phyloP scores from a whole-genome alignment of 148 eudicot genomes.

The Drosera capensis region DNA sequence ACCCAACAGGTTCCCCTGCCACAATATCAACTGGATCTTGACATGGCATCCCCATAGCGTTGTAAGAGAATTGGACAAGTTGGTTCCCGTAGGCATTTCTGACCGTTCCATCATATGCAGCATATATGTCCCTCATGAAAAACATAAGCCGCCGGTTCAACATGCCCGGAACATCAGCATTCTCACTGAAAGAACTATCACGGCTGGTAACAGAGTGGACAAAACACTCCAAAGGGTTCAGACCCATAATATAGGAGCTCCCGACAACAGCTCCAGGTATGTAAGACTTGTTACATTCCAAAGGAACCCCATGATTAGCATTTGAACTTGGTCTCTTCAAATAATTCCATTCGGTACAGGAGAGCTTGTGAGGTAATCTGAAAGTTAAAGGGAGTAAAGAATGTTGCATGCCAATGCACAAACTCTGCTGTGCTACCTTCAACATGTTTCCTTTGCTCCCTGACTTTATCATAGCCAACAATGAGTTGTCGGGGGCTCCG shows the following conservation, averaged over 20 bases:
- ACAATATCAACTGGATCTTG: slow-evolving; percentile 12
- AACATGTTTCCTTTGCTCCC: slow-evolving; percentile 76
- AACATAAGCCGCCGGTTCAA: slow-evolving; percentile 49
- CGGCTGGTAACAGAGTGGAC: slow-evolving; percentile 68
- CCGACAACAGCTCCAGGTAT: slow-evolving; percentile 59
- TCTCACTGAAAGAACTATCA: slow-evolving; percentile 75
- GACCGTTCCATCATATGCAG: slow-evolving; percentile 79
- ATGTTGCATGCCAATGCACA: slow-evolving; percentile 84
- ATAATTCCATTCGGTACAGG: slow-evolving; percentile 68
- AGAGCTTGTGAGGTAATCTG: slow-evolving; percentile 48
- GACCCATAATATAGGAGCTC: slow-evolving; percentile 50
- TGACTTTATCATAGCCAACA: slow-evolving; percentile 66
- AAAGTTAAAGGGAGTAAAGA: slow-evolving; percentile 57
- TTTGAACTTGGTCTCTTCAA: slow-evolving; percentile 21
- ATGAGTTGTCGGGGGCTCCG: slow-evolving; percentile 36
- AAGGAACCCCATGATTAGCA: slow-evolving; percentile 3
- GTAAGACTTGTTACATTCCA: slow-evolving; percentile 24
- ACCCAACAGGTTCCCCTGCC: slow-evolving; percentile 78
- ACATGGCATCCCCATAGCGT: slow-evolving; percentile 7
- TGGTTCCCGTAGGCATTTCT: slow-evolving; percentile 79
- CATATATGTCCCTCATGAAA: slow-evolving; percentile 71
- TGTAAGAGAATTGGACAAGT: slow-evolving; percentile 57
- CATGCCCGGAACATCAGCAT: slow-evolving; percentile 90
- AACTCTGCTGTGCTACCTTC: slow-evolving; percentile 69
- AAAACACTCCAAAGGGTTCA: slow-evolving; percentile 78